phyloP scores from a whole-genome alignment of 2,329 filamentous ascomycete genomes.

The Capronia americana region DNA sequence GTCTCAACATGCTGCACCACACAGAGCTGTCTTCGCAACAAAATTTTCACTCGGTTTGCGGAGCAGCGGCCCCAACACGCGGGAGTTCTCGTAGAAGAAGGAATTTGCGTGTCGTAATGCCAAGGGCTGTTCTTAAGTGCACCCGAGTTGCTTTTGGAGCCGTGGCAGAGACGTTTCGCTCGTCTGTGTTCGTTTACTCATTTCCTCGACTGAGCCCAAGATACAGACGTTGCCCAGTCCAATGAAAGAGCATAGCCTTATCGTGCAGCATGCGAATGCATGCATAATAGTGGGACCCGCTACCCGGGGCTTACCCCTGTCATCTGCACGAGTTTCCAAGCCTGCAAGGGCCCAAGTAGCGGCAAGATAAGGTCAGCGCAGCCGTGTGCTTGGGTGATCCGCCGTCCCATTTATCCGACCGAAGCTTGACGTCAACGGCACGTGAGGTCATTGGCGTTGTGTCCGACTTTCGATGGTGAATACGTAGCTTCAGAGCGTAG shows the following conservation, averaged over 20 bases:
- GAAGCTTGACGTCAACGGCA: conserved; percentile 5
- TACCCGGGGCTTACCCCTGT: not conserved
- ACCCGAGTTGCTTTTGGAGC: conserved; percentile 26
- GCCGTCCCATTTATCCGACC: conserved; percentile 5
- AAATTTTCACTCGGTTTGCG: not conserved
- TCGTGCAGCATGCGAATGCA: conserved; percentile 6
- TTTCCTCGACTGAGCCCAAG: conserved; percentile 26
- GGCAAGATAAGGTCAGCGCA: conserved; percentile 1
- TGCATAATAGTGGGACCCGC: not conserved
- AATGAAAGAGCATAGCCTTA: conserved; percentile 28
- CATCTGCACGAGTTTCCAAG: not conserved
- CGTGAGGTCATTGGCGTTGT: not conserved
- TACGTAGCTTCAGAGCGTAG: not conserved
- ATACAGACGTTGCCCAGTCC: conserved; percentile 21
- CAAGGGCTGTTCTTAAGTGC: conserved; percentile 23
- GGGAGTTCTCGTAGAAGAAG: conserved; percentile 13
- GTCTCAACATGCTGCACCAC: not conserved
- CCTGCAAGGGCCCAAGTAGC: conserved; percentile 6
- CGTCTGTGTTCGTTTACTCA: conserved; percentile 18
- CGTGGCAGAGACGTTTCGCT: not conserved
- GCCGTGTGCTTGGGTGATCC: not conserved
- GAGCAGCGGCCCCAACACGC: conserved; percentile 4
- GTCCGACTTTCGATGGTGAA: not conserved
- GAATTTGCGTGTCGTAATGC: conserved; percentile 36
- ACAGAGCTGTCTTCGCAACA: not conserved